Base-by-base conservation (phyloP, 2,329 filamentous ascomycete genomes). In the Nannizzia gypsea region DNA sequence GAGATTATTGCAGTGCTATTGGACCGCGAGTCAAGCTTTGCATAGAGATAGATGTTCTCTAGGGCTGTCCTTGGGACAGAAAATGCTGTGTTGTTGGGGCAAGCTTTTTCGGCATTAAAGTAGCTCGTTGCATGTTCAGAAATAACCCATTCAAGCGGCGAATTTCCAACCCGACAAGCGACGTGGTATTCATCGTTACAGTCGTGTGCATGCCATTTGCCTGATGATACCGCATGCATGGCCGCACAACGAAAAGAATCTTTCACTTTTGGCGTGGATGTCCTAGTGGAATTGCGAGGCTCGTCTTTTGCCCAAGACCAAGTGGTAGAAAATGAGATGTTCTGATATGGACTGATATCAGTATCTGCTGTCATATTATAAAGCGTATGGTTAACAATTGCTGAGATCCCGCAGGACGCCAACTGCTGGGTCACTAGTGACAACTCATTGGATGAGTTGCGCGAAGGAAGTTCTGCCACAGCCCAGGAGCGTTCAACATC, bases 221-320 rank as follows among this genome's bases (percentile, higher is more conserved):
- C 82, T 1, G 69, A 60, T 0, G 76, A 72, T 1, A 75, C 73
- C 6, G 72, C 63, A 62, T 80, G 76, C 63, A 83, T 74, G 5
- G 80, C 73, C 11, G 83, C 82, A 67, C 85, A 88, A 58, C 82
- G 80, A 57, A 77, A 72, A 34, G 71, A 68, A 34, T 72, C 66
- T 6, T 59, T 48, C 20, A 71, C 66, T 6, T 63, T 60, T 4
- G 68, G 63, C 17, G 65, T 62, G 6, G 66, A 66, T 4, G 65
- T 62, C 8, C 67, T 63, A 2, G 75, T 75, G 38, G 70, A 71
- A 61, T 81, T 82, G 34, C 69, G 66, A 0, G 84, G 84, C 68
- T 87, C 76, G 9, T 76, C 76, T 0, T 74, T 68, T 1, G 77
- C 80, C 83, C 83, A 87, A 20, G 81, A 79, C 83, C 84, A 87